Evolutionary conservation across 192 early-diverging fungal species (phyloP), one percentile per base, ranked within the genome.

Genomic region (Podila clonocystis): DNA sequence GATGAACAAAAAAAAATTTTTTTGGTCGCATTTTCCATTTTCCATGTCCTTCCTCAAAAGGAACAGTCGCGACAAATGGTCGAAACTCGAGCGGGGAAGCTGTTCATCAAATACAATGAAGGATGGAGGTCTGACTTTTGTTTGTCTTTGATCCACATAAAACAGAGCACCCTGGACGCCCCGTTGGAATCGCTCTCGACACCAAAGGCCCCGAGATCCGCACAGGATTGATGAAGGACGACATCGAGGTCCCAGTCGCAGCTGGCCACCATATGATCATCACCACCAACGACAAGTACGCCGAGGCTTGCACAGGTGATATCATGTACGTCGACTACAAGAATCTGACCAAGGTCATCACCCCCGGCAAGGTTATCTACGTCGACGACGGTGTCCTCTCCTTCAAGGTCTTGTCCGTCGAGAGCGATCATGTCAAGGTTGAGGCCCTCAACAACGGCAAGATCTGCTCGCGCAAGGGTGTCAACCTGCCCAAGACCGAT

Each of bases 321-420:
- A 76, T 87, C 55, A 87, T 95, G 88, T 95, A 92, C 65, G 71
- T 95, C 58, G 94, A 95, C 86, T 95, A 95, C 83, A 85, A 86
- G 70, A 95, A 95, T 75, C 73, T 95, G 64, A 82, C 91, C 71
- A 91, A 91, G 74, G 94, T 93, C 45, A 91, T 95, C 50, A 85
- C 88, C 12, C 86, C 88, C 6, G 94, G 91, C 63, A 92, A 92
- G 83, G 85, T 83, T 29, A 94, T 95, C 75, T 95, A 92, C 70
- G 91, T 99, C 45, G 98, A 99, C 75, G 98, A 99, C 83, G 98
- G 98, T 52, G 92, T 97, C 62, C 88, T 99, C 74, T 95, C 94
- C 70, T 99, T 99, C 74, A 92, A 94, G 68, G 98, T 99, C 17
- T 85, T 97, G 33, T 92, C 93, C 75, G 83, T 88, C 58, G 36